phyloP scores from a whole-genome alignment of 139 green algal species.

The Pleodorina starrii region DNA sequence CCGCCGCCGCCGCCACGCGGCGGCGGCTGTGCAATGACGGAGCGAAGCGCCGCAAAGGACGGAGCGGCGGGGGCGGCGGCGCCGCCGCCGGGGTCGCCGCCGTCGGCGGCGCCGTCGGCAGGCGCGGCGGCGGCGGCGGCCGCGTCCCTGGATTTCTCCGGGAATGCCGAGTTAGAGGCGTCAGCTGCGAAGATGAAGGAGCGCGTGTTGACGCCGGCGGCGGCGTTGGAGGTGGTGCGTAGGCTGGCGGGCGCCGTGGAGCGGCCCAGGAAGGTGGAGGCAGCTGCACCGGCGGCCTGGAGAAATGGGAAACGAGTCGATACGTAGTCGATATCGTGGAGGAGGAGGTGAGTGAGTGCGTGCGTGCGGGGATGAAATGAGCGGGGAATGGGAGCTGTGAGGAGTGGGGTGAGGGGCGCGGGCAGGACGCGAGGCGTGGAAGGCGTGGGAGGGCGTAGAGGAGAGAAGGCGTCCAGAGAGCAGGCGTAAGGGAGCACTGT shows the following conservation, averaged over 20 bases:
- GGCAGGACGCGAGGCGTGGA: too few species aligned
- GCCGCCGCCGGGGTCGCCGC: background rate
- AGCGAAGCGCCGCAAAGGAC: background rate
- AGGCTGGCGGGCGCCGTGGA: slow-evolving; percentile 10
- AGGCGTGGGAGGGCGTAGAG: too few species aligned
- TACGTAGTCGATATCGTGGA: too few species aligned
- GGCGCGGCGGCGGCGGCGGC: background rate
- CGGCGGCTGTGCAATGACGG: background rate
- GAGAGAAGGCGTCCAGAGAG: too few species aligned
- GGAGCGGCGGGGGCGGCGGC: background rate
- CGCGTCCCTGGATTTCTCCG: slow-evolving; percentile 25
- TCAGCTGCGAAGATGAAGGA: slow-evolving; percentile 44
- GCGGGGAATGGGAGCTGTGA: too few species aligned
- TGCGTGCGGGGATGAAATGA: too few species aligned
- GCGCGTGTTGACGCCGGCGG: slow-evolving; percentile 30
- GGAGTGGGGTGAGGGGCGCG: too few species aligned
- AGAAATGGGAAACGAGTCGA: too few species aligned
- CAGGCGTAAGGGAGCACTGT: too few species aligned
- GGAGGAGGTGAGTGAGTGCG: too few species aligned
- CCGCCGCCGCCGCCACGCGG: background rate
- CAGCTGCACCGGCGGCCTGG: background rate
- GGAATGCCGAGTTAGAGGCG: slow-evolving; percentile 30
- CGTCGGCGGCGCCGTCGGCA: background rate
- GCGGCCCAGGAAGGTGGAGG: slow-evolving; percentile 43
- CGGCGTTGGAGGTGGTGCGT: slow-evolving; percentile 27